Evolutionary conservation across 2,329 filamentous ascomycete species (phyloP), one percentile per base, ranked within the genome.

Genomic region (Trichoderma sp.): DNA sequence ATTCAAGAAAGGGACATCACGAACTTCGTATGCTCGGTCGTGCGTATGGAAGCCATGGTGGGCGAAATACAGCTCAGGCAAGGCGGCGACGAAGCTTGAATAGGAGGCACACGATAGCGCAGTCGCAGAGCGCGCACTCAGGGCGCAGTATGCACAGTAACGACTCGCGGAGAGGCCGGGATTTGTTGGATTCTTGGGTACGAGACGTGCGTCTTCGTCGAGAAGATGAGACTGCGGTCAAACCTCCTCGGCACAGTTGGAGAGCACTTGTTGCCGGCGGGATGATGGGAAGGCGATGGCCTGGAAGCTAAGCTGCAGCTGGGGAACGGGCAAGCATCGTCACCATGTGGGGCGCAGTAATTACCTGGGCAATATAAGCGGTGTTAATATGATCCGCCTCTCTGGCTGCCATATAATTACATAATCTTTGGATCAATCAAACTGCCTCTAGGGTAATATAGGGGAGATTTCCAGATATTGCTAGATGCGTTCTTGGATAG

Each of bases 11-110:
- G 5, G n/a, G 16, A 27, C 11, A 66, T 55, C 8, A 76, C 77
- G 31, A 53, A 80, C 79, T 80, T 80, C 60, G 78, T 79, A 71
- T 80, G 79, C 65, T 80, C 77, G 64, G 76, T 74, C 40, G 77
- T 77, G 57, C 78, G 77, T 66, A 79, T 72, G 62, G 77, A 72
- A 71, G 78, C 76, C 72, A 73, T 77, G 74, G 62, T 73, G 69
- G 72, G 66, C 55, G 35, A 29, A 43, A 47, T 59, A 33, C 29
- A 60, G 40, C 37, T 65, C 60, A 40, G 52, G 10, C 16, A 60
- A 31, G n/a, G 31, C 63, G 43, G 11, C 56, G 49, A 49, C 35
- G 47, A 27, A 55, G 68, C 56, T 53, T 61, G 29, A 43, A 67
- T 70, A 66, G 69, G 64, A 70, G 63, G 64, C 43, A 61, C 43